phyloP scores from a whole-genome alignment of 2,329 filamentous ascomycete species.

The Talaromyces piceae region DNA sequence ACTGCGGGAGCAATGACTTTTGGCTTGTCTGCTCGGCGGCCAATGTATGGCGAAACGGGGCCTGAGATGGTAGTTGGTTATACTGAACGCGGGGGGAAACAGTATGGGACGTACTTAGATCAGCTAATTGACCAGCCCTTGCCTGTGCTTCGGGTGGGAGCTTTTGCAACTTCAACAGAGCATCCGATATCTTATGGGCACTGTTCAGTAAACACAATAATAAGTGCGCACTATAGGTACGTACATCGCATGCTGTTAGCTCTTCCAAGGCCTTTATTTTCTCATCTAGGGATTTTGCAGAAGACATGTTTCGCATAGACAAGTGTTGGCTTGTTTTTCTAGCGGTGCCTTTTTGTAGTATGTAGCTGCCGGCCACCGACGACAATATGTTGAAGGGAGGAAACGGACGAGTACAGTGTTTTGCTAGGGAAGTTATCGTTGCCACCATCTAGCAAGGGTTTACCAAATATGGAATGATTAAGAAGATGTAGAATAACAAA shows the following conservation, averaged over 20 bases:
- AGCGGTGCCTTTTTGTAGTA: neutral
- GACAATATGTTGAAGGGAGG: neutral
- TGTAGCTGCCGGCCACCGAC: neutral
- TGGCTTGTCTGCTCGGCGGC: constrained; percentile 19
- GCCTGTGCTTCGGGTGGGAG: constrained; percentile 49
- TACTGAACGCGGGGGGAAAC: neutral
- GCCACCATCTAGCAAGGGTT: neutral
- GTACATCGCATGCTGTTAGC: constrained; percentile 12
- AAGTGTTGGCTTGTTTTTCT: neutral
- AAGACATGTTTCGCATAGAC: constrained; percentile 6
- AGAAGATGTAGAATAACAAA: neutral
- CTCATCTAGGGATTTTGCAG: constrained; percentile 5
- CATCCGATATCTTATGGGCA: constrained; percentile 57
- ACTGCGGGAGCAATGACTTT: constrained; percentile 38
- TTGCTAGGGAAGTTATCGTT: neutral
- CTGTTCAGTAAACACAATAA: neutral
- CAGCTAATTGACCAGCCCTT: constrained; percentile 59
- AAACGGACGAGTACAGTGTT: neutral
- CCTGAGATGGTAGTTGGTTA: constrained; percentile 15
- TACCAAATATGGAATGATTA: neutral
- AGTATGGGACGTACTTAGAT: constrained; percentile 42
- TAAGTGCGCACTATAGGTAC: neutral
- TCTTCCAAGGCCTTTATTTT: constrained; percentile 7
- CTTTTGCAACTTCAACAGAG: constrained; percentile 59
- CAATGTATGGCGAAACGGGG: constrained; percentile 28